Base-by-base conservation (phyloP, 2,329 filamentous ascomycete species). In the Scytalidium lignicola region DNA sequence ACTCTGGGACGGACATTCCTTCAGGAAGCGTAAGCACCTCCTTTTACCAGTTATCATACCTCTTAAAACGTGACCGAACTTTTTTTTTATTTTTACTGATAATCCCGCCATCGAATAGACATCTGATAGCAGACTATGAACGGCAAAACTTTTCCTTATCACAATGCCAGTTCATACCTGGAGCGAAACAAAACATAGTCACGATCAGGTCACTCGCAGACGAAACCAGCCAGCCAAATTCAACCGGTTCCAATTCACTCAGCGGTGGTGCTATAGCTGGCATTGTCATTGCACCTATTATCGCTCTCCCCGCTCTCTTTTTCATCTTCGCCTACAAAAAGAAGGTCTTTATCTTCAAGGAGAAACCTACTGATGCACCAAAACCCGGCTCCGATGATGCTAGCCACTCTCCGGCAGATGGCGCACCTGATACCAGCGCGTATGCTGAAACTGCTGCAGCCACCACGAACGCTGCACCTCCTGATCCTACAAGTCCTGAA, bases 1-100 rank as follows among this genome's bases (percentile, higher is more conserved):
- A 67, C 62, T 7, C 60, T 72, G 37, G 69, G 69, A n/a, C 59
- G 69, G 44, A 55, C 61, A 8, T 71, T 72, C 50, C 55, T 72
- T 15, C 69, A 72, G 56, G 69, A 72, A 57, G 64, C 66, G 41
- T 56, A 46, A n/a, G 42, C 52, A 22, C 19, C 18, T 41, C 8
- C 15, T 8, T 15, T 13, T 17, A 17, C n/a, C 26, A 28, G 13
- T 28, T 7, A 28, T 28, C 26, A 7, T 28, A 7, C 26, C 26
- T 28, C 7, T 7, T 7, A 28, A 28, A 28, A 28, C 26, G 13
- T 28, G 26, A 32, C 26, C 19, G 22, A 32, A 6, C 15, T 18
- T 37, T 17, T 37, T n/a, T n/a, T n/a, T n/a, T 26, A 26, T 10
- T 10, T 5, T 10, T 5, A 10, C 23, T 10, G 23, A 5, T 26